Percentiles rank a stretch among this genome's conserved stretches.
These are phyloP conservation scores for Fusarium sp. DNA, from an alignment of 2,329 filamentous ascomycete species.

Conservation along the genomic window DNA sequence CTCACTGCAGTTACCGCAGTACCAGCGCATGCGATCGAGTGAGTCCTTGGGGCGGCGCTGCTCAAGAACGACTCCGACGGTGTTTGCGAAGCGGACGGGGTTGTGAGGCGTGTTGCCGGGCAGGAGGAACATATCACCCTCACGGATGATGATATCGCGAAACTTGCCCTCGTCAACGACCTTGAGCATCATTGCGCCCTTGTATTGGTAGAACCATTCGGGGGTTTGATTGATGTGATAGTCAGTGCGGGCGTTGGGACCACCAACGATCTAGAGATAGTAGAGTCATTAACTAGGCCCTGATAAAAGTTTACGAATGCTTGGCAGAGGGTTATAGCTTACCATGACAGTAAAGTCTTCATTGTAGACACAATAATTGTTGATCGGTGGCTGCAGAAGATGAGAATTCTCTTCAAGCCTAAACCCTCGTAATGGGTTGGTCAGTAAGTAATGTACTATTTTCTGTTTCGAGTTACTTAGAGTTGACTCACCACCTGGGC, in stretches of 20 bases:
- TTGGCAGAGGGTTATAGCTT: conserved; percentile 1
- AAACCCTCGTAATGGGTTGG: conserved; percentile 16
- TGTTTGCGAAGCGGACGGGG: conserved; percentile 92
- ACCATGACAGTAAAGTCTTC: conserved; percentile 87
- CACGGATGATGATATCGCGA: conserved; percentile 88
- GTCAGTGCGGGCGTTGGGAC: conserved; percentile 95
- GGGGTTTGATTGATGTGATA: conserved; percentile 98
- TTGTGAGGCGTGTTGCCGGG: conserved; percentile 97
- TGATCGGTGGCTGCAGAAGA: conserved; percentile 92
- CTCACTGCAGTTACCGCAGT: conserved; percentile 79
- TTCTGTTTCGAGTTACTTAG: not conserved
- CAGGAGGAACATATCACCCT: conserved; percentile 94
- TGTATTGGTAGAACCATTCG: conserved; percentile 98
- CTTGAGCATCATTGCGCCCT: conserved; percentile 93
- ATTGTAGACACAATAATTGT: conserved; percentile 98
- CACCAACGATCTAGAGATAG: conserved; percentile 81
- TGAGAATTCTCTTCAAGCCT: conserved; percentile 95
- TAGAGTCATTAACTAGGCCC: conserved; percentile 1
- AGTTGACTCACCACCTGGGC: conserved; percentile 68
- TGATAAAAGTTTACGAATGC: not conserved
- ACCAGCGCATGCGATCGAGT: conserved; percentile 90
- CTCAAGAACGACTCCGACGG: conserved; percentile 94
- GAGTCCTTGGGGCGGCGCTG: conserved; percentile 80
- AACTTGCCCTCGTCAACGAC: conserved; percentile 83
- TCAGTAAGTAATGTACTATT: conserved; percentile 7